Conservation (phyloP, 2,329 filamentous ascomycete genomes). For the Penicillium sp. region DNA sequence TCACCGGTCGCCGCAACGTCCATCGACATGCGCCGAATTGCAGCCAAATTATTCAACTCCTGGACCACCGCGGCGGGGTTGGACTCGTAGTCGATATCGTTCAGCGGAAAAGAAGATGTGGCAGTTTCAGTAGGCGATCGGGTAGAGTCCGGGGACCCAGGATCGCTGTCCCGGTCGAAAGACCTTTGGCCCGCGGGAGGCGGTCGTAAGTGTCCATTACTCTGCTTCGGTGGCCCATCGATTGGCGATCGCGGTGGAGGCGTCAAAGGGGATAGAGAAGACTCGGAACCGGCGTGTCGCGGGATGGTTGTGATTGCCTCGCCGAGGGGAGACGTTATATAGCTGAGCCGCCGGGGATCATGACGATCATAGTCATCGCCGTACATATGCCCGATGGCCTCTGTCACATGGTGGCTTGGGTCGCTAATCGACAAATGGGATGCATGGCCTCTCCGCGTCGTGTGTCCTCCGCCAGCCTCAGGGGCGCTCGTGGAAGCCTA, state of each 20-base stretch:
- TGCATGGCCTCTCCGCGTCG: conserved; percentile 59
- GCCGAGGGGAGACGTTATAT: conserved; percentile 58
- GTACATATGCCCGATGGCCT: conserved; percentile 89
- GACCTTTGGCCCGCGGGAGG: conserved; percentile 31
- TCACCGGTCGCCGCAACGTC: conserved; percentile 71
- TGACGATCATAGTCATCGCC: conserved; percentile 68
- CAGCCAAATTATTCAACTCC: conserved; percentile 89
- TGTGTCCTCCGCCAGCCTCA: conserved; percentile 50
- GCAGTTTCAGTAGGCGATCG: conserved; percentile 57
- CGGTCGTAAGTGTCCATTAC: conserved; percentile 38
- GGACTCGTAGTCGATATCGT: conserved; percentile 86
- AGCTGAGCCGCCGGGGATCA: conserved; percentile 72
- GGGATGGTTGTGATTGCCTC: conserved; percentile 48
- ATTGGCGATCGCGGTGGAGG: conserved; percentile 30
- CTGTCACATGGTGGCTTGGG: conserved; percentile 90
- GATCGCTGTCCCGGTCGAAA: conserved; percentile 48
- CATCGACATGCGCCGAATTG: conserved; percentile 91
- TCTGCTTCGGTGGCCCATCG: conserved; percentile 30
- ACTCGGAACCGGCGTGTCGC: conserved; percentile 31
- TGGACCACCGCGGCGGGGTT: conserved; percentile 86
- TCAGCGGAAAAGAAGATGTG: conserved; percentile 69
- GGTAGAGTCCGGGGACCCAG: conserved; percentile 59
- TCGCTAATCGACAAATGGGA: conserved; percentile 75
- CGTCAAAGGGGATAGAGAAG: conserved; percentile 30
- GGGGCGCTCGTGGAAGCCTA: conserved; percentile 47